Evolutionary conservation across 495 filamentous ascomycete genomes (phyloP), one percentile per base, ranked within the genome.

Genomic region (Xylaria acuta): DNA sequence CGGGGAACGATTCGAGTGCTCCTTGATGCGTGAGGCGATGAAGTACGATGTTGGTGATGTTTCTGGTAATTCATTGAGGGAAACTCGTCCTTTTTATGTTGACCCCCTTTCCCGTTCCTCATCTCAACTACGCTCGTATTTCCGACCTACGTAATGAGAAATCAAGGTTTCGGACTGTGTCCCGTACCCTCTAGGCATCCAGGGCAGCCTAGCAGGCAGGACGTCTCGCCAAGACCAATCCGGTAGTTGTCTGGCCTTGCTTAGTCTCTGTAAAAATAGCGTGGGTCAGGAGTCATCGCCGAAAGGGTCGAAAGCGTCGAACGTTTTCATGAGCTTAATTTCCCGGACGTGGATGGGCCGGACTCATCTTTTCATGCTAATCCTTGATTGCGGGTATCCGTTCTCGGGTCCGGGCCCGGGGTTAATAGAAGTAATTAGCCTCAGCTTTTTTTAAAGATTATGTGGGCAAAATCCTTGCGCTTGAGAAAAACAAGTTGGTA

Each of bases 201-300:
- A 65, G 6, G 41, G 63, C 41, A 32, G 41, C 40, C 63, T 47
- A 20, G 27, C 41, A 47, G 63, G 63, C 63, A 65, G 18, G 40
- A 32, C 14, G 41, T 65, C 11, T 34, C 63, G 60, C 60, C 60
- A 64, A 64, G 60, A 64, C 60, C 12, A 64, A 64, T 41, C 22
- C 60, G 60, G 60, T n/a, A 64, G 60, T 64, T 64, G 58, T 59
- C 16, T n/a, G 32, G 16, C 5, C 18, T 20, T n/a, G 16, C n/a
- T n/a, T n/a, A n/a, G 58, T 22, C 58, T 27, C 12, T 40, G 20
- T 8, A 3, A 22, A 36, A 38, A 36, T 22, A n/a, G 34, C 16
- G 12, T 20, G 6, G 11, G 16, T 43, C 60, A 43, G 36, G 60
- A 64, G 22, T 22, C 16, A 41, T 64, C 38, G 36, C 16, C 22